Evolutionary conservation across 805 yeast genomes (phyloP), one percentile per base, ranked within the genome.

Genomic region (Pichia sporocuriosa): DNA sequence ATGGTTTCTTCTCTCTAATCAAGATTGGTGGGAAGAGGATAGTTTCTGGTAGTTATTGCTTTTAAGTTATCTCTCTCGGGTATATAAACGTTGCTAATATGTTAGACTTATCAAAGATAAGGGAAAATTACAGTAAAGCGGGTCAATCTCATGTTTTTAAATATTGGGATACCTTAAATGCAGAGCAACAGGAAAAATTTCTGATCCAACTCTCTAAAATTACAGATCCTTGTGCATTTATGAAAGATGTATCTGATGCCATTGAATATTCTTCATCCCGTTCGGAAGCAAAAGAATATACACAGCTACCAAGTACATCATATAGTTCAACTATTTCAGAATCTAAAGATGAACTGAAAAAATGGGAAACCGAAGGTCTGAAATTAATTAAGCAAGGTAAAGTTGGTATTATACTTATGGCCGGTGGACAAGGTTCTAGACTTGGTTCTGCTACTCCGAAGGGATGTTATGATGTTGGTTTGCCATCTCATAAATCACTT

Each of bases 351-450:
- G 53, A 58, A 8, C 47, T 59, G 22, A 45, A 56, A 6, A 44
- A 46, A 9, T 62, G 72, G 55, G 48, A 61, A 32, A 49, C 47
- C 4, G 32, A 52, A 12, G 99, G 98, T 12, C 61, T 81, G 15
- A 66, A 76, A 21, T 84, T 90, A 24, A 81, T 93, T 40, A 61
- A 75, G 15, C 61, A 68, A 12, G 81, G 81, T 49, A 76, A 83
- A 55, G 97, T 90, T 20, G 98, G 87, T 26, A 90, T 93, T 5
- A 70, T 93, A 32, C 69, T 93, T 39, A 82, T 93, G 84, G 97
- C 99, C 11, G 99, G 99, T 43, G 99, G 99, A 37, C 98, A 93
- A 63, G 99, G 99, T 25, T 84, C 97, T 7, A 73, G 99, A 48
- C 69, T 93, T 41, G 98, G 98, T 1, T 87, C 96, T 1, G 67